Evolutionary conservation across 2,329 filamentous ascomycete species (phyloP).

Genomic region (Pseudocercospora cruenta): DNA sequence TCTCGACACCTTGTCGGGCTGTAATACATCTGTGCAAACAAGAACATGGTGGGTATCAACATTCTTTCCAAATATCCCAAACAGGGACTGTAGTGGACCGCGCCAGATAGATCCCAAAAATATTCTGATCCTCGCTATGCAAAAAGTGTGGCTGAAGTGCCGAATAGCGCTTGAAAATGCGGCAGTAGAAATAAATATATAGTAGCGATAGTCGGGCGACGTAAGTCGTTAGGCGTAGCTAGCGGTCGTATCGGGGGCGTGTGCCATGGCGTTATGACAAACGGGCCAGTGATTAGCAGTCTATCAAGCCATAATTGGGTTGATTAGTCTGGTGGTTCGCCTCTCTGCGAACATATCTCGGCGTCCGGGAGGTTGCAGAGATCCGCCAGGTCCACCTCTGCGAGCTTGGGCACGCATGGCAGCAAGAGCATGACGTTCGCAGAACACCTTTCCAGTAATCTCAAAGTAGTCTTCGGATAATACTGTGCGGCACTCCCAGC

Average conservation of each 20-base stretch:
- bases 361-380: conserved; percentile 24
- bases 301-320: conserved; percentile 35
- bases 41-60: conserved; percentile 23
- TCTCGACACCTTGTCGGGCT: neutral
- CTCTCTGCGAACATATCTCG: conserved; percentile 37
- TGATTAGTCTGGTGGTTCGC: conserved; percentile 41
- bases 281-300: neutral
- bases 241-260: neutral
- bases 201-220: neutral
- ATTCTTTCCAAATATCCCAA: neutral
- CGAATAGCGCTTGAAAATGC: neutral
- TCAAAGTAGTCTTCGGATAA: conserved; percentile 90
- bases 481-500: conserved; percentile 73
- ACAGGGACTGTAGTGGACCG: neutral
- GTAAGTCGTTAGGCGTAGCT: conserved; percentile 1
- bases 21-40: neutral
- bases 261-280: neutral
- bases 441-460: conserved; percentile 77
- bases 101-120: neutral
- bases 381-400: conserved; percentile 20
- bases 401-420: conserved; percentile 38
- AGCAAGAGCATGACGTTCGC: conserved; percentile 78
- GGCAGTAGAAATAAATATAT: neutral
- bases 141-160: neutral
- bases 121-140: neutral